A percentile compares a stretch with the other conserved stretches of the same genome.
phyloP scores from a whole-genome alignment of 1,284 basidiomycete genomes.

The Testicularia cyperi region DNA sequence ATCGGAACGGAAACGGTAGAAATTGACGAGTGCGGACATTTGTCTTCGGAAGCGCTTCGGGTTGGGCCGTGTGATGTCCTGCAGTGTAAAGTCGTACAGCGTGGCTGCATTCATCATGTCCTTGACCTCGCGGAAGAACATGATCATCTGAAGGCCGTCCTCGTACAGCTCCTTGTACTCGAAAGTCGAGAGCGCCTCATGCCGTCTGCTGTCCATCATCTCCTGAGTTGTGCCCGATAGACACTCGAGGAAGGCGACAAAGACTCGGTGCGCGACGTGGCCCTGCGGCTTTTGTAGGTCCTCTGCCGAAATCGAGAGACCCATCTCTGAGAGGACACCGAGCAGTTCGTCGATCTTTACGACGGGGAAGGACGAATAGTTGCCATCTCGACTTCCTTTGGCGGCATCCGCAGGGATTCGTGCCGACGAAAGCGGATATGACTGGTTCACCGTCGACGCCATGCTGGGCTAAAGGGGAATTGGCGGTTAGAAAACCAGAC shows the following conservation, averaged over 20 bases:
- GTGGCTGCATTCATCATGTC: slow-evolving; percentile 55
- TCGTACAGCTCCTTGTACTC: slow-evolving; percentile 50
- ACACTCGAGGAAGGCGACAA: slow-evolving; percentile 50
- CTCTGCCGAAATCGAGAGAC: slow-evolving; percentile 40
- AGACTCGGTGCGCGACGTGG: slow-evolving; percentile 42
- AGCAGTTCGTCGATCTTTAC: slow-evolving; percentile 49
- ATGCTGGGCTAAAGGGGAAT: slow-evolving; percentile 5
- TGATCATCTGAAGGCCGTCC: slow-evolving; percentile 47
- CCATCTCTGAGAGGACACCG: slow-evolving; percentile 49
- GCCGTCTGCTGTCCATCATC: slow-evolving; percentile 42
- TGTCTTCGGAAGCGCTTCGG: slow-evolving; percentile 56
- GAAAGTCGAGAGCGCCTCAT: slow-evolving; percentile 20
- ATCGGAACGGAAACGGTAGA: slow-evolving; percentile 55
- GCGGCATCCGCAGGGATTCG: slow-evolving; percentile 26
- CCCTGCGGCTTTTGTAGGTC: slow-evolving; percentile 48
- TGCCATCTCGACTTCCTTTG: slow-evolving; percentile 34
- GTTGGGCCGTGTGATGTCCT: slow-evolving; percentile 54
- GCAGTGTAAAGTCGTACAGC: slow-evolving; percentile 53
- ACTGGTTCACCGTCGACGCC: slow-evolving; percentile 21
- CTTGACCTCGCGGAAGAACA: slow-evolving; percentile 54
- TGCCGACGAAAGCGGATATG: slow-evolving; percentile 30
- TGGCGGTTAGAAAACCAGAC: too few relatives aligned
- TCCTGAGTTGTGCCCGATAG: slow-evolving; percentile 46
- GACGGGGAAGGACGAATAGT: slow-evolving; percentile 53
- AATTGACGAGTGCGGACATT: slow-evolving; percentile 58